Evolutionary conservation across 1,284 basidiomycete species (phyloP).

Genomic region (Cryptococcus sp.): DNA sequence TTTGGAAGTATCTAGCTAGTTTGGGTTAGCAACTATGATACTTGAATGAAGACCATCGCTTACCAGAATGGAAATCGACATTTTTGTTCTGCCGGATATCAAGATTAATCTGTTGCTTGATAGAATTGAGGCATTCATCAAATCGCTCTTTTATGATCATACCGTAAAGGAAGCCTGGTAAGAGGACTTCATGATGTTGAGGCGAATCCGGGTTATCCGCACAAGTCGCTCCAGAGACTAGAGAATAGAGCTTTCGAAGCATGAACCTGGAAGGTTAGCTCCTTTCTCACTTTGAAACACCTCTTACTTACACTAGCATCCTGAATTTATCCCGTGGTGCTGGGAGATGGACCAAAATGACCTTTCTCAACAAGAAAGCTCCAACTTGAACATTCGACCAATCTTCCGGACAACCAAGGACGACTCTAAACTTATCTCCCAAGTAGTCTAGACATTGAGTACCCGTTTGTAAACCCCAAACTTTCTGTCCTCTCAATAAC

Average conservation of each 20-base stretch:
- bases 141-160: conserved; percentile 99
- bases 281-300: conserved; percentile 3
- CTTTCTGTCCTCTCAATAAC: conserved; percentile 95
- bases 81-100: conserved; percentile 72
- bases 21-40: neutral
- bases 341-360: conserved; percentile 86
- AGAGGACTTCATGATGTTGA: conserved; percentile 95
- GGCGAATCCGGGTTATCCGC: conserved; percentile 98
- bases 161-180: conserved; percentile 87
- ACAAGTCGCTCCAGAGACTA: conserved; percentile 86
- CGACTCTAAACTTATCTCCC: conserved; percentile 96
- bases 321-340: conserved; percentile 92
- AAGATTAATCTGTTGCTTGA: conserved; percentile 65
- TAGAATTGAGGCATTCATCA: conserved; percentile 78
- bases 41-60: conserved; percentile 35
- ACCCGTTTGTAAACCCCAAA: conserved; percentile 82
- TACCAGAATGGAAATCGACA: conserved; percentile 80
- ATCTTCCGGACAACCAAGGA: conserved; percentile 87
- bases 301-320: conserved; percentile 74
- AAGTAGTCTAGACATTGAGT: conserved; percentile 91
- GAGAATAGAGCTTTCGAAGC: conserved; percentile 91
- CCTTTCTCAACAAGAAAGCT: conserved; percentile 73
- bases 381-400: conserved; percentile 83
- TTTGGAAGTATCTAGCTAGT: conserved; percentile 74
- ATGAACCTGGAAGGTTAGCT: conserved; percentile 65